A percentile compares a stretch with the other conserved stretches of the same genome.
Conservation (phyloP, 2,329 filamentous ascomycete species). For the Xylaria sp. region DNA sequence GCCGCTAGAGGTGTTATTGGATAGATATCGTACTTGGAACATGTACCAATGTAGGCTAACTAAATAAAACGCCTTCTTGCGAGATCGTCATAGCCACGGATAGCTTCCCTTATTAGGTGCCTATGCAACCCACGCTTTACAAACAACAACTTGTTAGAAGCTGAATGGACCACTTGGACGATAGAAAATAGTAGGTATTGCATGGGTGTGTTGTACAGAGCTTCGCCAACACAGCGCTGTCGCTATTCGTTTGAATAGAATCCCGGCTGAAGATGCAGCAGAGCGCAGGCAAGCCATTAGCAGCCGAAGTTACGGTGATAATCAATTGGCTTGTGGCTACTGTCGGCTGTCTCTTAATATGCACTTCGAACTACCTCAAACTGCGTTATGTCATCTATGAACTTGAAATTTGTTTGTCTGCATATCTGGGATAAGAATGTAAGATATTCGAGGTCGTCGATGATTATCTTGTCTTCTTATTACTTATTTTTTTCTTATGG, state of each 20-base stretch:
- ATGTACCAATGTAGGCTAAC: neutral
- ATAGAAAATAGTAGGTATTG: neutral
- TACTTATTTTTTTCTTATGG: too few species aligned
- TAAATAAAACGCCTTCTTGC: neutral
- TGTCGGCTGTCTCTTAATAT: neutral
- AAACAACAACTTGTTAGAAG: slow-evolving; percentile 1
- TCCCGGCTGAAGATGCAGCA: neutral
- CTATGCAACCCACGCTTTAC: neutral
- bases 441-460: neutral
- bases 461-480: neutral
- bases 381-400: slow-evolving; percentile 1
- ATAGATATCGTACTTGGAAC: too few species aligned
- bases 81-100: neutral
- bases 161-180: slow-evolving; percentile 11
- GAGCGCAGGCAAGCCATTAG: neutral
- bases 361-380: neutral
- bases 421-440: neutral
- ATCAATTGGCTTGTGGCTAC: neutral
- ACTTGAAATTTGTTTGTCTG: slow-evolving; percentile 2
- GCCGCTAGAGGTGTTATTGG: neutral
- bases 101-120: neutral
- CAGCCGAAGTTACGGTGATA: neutral
- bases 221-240: neutral
- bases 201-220: neutral
- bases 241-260: neutral